phyloP scores from a whole-genome alignment of 2,329 filamentous ascomycete species.

The Cadophora gregata region DNA sequence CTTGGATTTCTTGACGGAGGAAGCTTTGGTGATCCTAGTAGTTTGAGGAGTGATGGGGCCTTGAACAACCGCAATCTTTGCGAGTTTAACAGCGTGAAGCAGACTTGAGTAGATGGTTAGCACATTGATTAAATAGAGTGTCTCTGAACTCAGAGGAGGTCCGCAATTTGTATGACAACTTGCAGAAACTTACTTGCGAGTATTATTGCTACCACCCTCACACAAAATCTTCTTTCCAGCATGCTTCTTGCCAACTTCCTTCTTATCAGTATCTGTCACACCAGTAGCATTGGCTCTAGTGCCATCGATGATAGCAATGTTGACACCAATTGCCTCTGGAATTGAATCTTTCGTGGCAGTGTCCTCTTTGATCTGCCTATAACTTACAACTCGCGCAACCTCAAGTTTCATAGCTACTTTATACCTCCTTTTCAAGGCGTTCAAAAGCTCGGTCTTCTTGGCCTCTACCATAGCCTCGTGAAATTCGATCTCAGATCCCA shows the following conservation, averaged over 20 bases:
- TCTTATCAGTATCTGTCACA: neutral
- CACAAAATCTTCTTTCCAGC: no score
- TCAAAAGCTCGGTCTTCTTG: neutral
- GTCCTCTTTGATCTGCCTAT: neutral
- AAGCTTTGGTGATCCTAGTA: neutral
- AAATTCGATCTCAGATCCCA: slow-evolving; percentile 5
- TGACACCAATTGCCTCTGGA: neutral
- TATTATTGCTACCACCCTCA: neutral
- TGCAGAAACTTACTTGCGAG: neutral
- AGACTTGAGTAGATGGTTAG: neutral
- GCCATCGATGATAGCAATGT: neutral
- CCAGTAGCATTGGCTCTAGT: neutral
- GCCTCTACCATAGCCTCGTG: neutral
- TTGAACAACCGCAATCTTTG: neutral
- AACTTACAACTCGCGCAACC: neutral
- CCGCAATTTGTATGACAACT: neutral
- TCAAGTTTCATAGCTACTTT: neutral
- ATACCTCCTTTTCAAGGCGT: neutral
- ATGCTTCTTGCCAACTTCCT: neutral
- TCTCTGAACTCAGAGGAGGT: neutral
- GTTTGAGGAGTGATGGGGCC: neutral
- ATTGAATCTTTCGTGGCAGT: neutral
- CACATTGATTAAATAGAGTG: neutral
- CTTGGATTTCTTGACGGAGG: neutral
- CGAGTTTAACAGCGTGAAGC: neutral